A percentile compares a stretch with the other conserved stretches of the same genome.
These are phyloP conservation scores for Trichoderma lentiforme DNA, from an alignment of 2,329 filamentous ascomycete species.

Conservation along the genomic window DNA sequence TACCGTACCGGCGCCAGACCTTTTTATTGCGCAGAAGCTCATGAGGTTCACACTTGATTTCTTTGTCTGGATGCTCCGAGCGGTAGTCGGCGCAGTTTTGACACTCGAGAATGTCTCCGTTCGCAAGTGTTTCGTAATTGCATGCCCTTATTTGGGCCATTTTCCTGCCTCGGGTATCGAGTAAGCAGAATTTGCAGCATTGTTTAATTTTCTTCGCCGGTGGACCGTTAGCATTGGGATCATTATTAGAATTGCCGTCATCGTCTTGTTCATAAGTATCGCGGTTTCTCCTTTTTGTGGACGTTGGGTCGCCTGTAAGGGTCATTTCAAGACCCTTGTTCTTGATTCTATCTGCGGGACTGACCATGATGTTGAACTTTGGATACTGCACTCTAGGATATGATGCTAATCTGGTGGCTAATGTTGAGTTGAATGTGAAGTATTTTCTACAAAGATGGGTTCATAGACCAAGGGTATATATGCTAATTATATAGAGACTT, in stretches of 20 bases:
- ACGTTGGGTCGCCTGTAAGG: not conserved
- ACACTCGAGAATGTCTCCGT: slow-evolving; percentile 23
- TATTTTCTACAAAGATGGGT: not conserved
- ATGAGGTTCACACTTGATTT: slow-evolving; percentile 19
- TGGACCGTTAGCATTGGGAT: not conserved
- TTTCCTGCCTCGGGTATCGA: not conserved
- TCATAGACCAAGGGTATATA: not conserved
- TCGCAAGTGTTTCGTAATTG: slow-evolving; percentile 15
- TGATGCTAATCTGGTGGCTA: not conserved
- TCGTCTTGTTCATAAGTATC: not conserved
- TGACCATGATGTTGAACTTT: not conserved
- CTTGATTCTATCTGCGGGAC: not conserved
- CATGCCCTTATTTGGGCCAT: slow-evolving; percentile 14
- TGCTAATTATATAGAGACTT: not conserved
- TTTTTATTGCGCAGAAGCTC: not conserved
- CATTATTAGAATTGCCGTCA: not conserved
- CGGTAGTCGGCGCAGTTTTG: slow-evolving; percentile 28
- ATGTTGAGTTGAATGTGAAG: not conserved
- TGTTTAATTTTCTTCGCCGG: not conserved
- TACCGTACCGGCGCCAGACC: slow-evolving; percentile 21
- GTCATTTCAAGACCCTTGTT: not conserved
- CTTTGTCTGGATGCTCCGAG: not conserved
- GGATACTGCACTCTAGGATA: not conserved
- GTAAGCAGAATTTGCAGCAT: not conserved
- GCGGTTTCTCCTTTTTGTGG: not conserved